These are phyloP conservation scores for Capsicum chinense DNA, from an alignment of 257 asterid species.

Conservation along the genomic window DNA sequence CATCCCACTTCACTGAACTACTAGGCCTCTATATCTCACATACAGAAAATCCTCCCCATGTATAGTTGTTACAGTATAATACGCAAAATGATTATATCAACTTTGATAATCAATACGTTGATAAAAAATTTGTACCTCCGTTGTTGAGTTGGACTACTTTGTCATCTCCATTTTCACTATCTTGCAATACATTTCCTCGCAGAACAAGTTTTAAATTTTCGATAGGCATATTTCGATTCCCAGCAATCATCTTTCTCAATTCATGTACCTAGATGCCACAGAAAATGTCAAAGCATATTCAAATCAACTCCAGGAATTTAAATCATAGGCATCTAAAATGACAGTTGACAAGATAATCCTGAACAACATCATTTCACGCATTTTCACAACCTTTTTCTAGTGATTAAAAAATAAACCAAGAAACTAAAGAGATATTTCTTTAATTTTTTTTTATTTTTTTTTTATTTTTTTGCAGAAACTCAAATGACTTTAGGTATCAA, in stretches of 20 bases:
- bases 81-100: background rate
- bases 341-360: background rate
- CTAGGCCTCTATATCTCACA: background rate
- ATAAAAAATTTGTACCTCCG: slow-evolving; percentile 55
- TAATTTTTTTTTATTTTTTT: background rate
- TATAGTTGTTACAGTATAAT: background rate
- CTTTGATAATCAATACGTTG: slow-evolving; percentile 30
- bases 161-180: slow-evolving; percentile 57
- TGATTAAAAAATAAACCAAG: background rate
- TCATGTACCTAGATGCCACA: slow-evolving; percentile 61
- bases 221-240: slow-evolving; percentile 49
- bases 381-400: background rate
- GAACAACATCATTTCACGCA: slow-evolving; percentile 7
- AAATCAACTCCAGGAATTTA: background rate
- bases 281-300: background rate
- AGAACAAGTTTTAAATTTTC: slow-evolving; percentile 71
- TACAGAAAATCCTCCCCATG: background rate
- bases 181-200: slow-evolving; percentile 74
- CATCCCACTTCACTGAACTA: too few species aligned
- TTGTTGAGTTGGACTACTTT: slow-evolving; percentile 51
- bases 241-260: slow-evolving; percentile 76
- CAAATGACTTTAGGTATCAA: background rate
- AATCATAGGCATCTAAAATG: background rate
- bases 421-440: background rate
- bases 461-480: slow-evolving; percentile 4